phyloP scores from a whole-genome alignment of 2,329 filamentous ascomycete species.

The Cladophialophora exuberans region DNA sequence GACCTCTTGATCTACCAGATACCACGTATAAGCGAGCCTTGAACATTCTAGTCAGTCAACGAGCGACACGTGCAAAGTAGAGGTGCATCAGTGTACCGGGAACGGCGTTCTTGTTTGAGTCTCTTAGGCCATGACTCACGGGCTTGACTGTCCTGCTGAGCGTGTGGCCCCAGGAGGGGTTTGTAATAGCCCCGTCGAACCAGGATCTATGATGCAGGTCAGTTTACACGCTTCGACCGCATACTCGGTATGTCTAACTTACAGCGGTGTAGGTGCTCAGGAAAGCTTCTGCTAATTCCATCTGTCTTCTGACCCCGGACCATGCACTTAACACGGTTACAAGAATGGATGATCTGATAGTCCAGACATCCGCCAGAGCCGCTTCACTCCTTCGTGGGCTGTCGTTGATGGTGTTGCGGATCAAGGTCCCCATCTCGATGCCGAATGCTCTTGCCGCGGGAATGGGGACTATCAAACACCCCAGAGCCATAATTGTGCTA shows the following conservation, averaged over 20 bases:
- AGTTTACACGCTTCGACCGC: too few relatives aligned
- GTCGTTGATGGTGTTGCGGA: slow-evolving; percentile 4
- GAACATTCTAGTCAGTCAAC: not conserved
- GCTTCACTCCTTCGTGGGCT: not conserved
- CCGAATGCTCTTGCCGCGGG: not conserved
- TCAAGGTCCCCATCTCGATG: not conserved
- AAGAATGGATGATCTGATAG: not conserved
- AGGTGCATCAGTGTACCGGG: too few relatives aligned
- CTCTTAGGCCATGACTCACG: too few relatives aligned
- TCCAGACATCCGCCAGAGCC: slow-evolving; percentile 1
- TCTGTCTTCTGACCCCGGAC: not conserved
- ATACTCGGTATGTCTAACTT: too few relatives aligned
- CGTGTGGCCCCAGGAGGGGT: too few relatives aligned
- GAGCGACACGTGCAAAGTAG: too few relatives aligned
- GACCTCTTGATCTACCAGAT: slow-evolving; percentile 2
- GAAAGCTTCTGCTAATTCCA: slow-evolving; percentile 2
- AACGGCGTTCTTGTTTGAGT: too few relatives aligned
- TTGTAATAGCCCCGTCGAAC: slow-evolving; percentile 1
- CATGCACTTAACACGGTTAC: slow-evolving; percentile 1
- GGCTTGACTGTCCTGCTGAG: too few relatives aligned
- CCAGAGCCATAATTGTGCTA: not conserved
- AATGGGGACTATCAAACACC: not conserved
- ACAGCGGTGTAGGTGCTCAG: not conserved
- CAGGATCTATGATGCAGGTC: too few relatives aligned
- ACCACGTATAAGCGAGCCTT: slow-evolving; percentile 1